Conservation (phyloP, 805 yeast species). For the Ogataea nitratoaversa region DNA sequence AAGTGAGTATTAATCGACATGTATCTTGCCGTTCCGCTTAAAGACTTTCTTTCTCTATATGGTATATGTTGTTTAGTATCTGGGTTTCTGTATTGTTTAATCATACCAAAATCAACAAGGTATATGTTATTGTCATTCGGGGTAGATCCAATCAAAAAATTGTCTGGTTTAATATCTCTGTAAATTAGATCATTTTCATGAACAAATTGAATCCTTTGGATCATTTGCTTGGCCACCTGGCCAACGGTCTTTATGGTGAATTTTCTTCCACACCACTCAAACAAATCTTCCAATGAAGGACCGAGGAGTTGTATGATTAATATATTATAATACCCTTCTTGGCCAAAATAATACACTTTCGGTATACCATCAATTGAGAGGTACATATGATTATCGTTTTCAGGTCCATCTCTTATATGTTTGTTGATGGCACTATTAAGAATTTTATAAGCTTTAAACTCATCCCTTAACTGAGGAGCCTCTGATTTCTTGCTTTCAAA, state of each 20-base stretch:
- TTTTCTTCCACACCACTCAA: slow-evolving; percentile 83
- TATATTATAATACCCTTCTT: slow-evolving; percentile 78
- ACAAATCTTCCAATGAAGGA: slow-evolving; percentile 77
- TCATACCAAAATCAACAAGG: slow-evolving; percentile 83
- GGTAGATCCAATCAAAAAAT: slow-evolving; percentile 70
- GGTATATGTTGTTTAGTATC: slow-evolving; percentile 78
- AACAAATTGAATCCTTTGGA: slow-evolving; percentile 62
- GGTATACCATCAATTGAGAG: slow-evolving; percentile 58
- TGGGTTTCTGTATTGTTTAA: slow-evolving; percentile 79
- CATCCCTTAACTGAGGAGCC: slow-evolving; percentile 81
- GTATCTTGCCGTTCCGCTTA: slow-evolving; percentile 82
- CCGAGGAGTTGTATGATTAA: slow-evolving; percentile 77
- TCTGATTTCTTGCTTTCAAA: slow-evolving; percentile 78
- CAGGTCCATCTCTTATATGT: slow-evolving; percentile 24
- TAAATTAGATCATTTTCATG: slow-evolving; percentile 76
- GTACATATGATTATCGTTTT: slow-evolving; percentile 20
- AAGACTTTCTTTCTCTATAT: slow-evolving; percentile 72
- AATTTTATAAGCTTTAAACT: slow-evolving; percentile 72
- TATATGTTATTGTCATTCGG: slow-evolving; percentile 52
- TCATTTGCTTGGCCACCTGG: slow-evolving; percentile 75
- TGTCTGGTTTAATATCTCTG: slow-evolving; percentile 82
- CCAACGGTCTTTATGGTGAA: slow-evolving; percentile 71
- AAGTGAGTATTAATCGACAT: slow-evolving; percentile 88
- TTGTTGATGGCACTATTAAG: slow-evolving; percentile 49
- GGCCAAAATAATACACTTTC: slow-evolving; percentile 81